phyloP scores from a whole-genome alignment of 352 stramenopile genomes.

The Pythium angustatum region DNA sequence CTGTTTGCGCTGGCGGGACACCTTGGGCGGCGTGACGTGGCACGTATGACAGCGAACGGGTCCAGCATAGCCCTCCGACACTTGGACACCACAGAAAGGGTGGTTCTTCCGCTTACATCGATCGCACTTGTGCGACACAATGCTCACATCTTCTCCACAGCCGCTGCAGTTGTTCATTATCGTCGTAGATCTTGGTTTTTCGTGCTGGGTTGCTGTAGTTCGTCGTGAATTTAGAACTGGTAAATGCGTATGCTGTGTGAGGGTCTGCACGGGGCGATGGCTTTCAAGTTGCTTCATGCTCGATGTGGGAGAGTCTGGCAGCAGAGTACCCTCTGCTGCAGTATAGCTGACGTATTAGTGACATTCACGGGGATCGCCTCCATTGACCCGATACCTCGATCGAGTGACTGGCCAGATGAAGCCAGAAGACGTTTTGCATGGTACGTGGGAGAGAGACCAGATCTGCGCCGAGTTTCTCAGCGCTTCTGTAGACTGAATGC shows the following conservation, averaged over 20 bases:
- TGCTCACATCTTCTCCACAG: neutral
- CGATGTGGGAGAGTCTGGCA: neutral
- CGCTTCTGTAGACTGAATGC: neutral
- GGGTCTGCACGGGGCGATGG: neutral
- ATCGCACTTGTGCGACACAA: neutral
- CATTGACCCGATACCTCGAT: neutral
- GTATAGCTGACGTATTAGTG: neutral
- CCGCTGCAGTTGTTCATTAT: neutral
- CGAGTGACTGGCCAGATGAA: neutral
- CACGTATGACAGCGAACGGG: neutral
- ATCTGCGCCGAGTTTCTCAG: neutral
- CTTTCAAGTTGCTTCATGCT: neutral
- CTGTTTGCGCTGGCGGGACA: neutral
- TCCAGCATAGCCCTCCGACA: neutral
- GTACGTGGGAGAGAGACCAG: neutral
- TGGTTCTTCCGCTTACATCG: neutral
- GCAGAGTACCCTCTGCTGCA: neutral
- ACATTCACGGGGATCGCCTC: neutral
- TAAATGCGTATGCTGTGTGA: neutral
- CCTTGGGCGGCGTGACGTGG: neutral
- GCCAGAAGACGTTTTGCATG: neutral
- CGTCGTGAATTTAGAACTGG: neutral
- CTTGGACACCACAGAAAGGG: neutral
- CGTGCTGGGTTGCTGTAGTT: neutral
- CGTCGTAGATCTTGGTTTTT: neutral